Evolutionary conservation across 805 yeast species (phyloP).

Genomic region (Saccharomycopsis schoenii): DNA sequence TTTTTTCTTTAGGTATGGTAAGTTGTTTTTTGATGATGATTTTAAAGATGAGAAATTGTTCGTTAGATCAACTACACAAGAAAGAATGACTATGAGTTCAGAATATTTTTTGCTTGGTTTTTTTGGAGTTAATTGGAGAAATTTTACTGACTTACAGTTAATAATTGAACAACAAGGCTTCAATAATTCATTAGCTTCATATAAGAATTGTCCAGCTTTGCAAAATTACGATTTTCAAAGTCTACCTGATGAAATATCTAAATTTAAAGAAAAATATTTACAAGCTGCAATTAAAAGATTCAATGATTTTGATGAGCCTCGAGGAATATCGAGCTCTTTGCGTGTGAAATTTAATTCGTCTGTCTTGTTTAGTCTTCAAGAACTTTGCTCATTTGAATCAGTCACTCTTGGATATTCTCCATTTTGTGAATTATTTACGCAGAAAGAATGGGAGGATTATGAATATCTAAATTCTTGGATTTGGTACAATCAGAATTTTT

Average conservation of each 20-base stretch:
- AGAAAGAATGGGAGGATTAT: constrained; percentile 53
- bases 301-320: constrained; percentile 40
- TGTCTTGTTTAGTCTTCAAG: constrained; percentile 45
- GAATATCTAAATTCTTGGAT: constrained; percentile 53
- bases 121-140: constrained; percentile 28
- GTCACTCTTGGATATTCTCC: constrained; percentile 59
- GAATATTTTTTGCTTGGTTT: constrained; percentile 40
- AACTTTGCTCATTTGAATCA: constrained; percentile 69
- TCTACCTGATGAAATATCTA: background rate
- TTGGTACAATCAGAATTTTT: constrained; percentile 56
- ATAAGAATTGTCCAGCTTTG: constrained; percentile 15
- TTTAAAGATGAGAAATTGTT: constrained; percentile 11
- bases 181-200: constrained; percentile 19
- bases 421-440: constrained; percentile 59
- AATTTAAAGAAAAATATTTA: constrained; percentile 29
- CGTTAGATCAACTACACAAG: constrained; percentile 32
- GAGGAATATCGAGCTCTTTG: constrained; percentile 33
- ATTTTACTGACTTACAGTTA: constrained; percentile 19
- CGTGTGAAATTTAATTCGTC: constrained; percentile 39
- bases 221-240: background rate
- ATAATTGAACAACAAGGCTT: constrained; percentile 19
- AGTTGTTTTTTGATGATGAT: constrained; percentile 3
- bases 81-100: constrained; percentile 39
- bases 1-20: constrained; percentile 20
- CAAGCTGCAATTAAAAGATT: constrained; percentile 46